Percentiles rank a stretch among this genome's conserved stretches.
Evolutionary conservation across 352 stramenopile species (phyloP).

Genomic region (Globisporangium middletonii): DNA sequence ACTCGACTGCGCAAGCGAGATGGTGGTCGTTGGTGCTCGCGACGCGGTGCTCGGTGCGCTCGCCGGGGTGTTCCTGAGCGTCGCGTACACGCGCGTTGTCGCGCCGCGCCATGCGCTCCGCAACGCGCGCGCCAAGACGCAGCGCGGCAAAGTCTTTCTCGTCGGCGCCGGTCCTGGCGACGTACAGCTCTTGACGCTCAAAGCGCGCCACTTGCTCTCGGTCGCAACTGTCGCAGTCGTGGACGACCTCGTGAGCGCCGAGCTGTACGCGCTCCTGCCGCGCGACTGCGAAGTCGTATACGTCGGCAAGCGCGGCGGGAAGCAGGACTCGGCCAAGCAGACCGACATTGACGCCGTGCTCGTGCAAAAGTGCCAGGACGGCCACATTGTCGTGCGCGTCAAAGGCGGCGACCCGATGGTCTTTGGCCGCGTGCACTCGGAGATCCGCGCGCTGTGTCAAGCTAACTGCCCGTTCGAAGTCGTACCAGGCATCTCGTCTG

Average conservation of each 20-base stretch:
- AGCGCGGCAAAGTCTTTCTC: conserved; percentile 48
- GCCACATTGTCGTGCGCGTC: conserved; percentile 57
- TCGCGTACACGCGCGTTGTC: conserved; percentile 26
- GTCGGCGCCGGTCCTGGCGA: conserved; percentile 58
- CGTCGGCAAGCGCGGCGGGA: conserved; percentile 62
- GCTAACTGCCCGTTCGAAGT: conserved; percentile 53
- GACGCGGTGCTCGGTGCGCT: conserved; percentile 42
- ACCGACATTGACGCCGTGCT: conserved; percentile 59
- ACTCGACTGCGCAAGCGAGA: background rate
- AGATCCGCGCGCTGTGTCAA: conserved; percentile 48
- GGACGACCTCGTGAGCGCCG: conserved; percentile 55
- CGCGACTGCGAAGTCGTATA: conserved; percentile 57
- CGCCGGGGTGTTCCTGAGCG: conserved; percentile 33
- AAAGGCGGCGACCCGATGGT: conserved; percentile 73
- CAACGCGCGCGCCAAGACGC: conserved; percentile 18
- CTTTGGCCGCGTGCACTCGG: conserved; percentile 66
- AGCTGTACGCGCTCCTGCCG: conserved; percentile 48
- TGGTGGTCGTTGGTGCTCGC: conserved; percentile 9
- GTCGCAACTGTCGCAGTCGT: conserved; percentile 55
- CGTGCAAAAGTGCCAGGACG: conserved; percentile 38
- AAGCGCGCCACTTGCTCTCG: conserved; percentile 35
- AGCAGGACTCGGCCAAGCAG: conserved; percentile 61
- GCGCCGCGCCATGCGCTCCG: conserved; percentile 21
- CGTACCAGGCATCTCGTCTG: conserved; percentile 63
- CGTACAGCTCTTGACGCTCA: conserved; percentile 47